These are phyloP conservation scores for Colletotrichum sp. DNA, from an alignment of 2,329 filamentous ascomycete genomes.

Conservation along the genomic window DNA sequence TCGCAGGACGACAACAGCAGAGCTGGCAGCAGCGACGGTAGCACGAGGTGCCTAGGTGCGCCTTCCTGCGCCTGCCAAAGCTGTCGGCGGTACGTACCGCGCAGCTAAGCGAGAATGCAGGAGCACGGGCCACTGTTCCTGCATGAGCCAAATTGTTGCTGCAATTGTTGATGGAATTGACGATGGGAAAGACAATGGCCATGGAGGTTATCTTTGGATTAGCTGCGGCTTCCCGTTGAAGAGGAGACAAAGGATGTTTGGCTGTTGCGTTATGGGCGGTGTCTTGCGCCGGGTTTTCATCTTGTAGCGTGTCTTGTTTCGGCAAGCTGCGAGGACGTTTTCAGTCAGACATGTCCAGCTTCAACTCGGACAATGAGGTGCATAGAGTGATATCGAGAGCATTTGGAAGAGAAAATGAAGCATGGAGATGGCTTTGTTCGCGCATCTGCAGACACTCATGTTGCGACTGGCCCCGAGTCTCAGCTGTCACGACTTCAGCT, in stretches of 20 bases:
- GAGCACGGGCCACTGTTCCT: constrained; percentile 12
- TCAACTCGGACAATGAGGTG: neutral
- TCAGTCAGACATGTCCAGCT: neutral
- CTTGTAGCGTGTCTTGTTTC: neutral
- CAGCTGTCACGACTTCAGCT: neutral
- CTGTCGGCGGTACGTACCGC: neutral
- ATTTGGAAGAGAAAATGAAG: neutral
- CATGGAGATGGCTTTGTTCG: neutral
- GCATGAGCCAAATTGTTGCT: neutral
- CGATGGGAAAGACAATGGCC: neutral
- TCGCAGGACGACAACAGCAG: constrained; percentile 18
- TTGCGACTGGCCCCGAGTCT: neutral
- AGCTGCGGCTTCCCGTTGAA: neutral
- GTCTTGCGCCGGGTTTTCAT: neutral
- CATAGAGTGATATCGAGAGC: neutral
- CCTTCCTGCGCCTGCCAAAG: neutral
- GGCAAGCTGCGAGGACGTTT: neutral
- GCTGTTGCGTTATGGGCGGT: neutral
- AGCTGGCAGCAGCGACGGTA: neutral
- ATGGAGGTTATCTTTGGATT: neutral
- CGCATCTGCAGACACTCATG: neutral
- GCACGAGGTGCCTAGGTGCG: neutral
- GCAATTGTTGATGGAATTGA: neutral
- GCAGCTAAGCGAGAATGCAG: constrained; percentile 1
- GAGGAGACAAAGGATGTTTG: neutral